Evolutionary conservation across 2,329 filamentous ascomycete species (phyloP), one percentile per base, ranked within the genome.

Genomic region (Apiospora kogelbergensis): DNA sequence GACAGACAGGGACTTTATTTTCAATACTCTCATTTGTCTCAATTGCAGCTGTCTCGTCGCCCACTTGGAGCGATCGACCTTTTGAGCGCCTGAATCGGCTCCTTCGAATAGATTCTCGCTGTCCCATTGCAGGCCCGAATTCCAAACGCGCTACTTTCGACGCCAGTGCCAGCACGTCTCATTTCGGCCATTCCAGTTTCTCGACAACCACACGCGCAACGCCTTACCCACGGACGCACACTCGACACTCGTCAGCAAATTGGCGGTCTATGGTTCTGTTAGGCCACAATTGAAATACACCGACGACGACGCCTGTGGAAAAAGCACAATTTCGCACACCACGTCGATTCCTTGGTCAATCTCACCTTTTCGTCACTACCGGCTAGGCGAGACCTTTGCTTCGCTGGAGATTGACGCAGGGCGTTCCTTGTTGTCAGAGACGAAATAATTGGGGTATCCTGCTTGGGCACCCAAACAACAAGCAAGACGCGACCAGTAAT

Each of bases 401-500:
- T 37, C 3, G 53, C 53, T 60, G 30, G 53, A 37, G 30, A 37
- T 30, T 37, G 53, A 60, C 30, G 53, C 53, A 60, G 53, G 33
- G 53, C 53, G 53, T 60, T 60, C 26, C 53, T 60, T 37, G 53
- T 60, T 37, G 53, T 22, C 53, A 6, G 7, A 60, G 53, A 60
- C 40, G 30, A 26, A 60, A 60, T 60, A 65, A 42, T 65, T 42
- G 63, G 63, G 30, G 44, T 45, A 45, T 65, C 44, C 24, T 15
- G 15, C 17, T 42, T 22, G 41, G 63, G 44, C 44, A 45, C 63
- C 63, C 63, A 65, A 65, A 45, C 63, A 45, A 65, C 63, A 65
- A 65, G 63, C 41, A 42, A 64, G 60, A 53, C 53, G 53, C 53
- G 53, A 60, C 53, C 53, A 60, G 53, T 60, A 60, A 60, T 60